Evolutionary conservation across 225 moss, liverwort and hornwort genomes (phyloP), one percentile per base, ranked within the genome.

Genomic region (Pseudisothecium myosuroides): DNA sequence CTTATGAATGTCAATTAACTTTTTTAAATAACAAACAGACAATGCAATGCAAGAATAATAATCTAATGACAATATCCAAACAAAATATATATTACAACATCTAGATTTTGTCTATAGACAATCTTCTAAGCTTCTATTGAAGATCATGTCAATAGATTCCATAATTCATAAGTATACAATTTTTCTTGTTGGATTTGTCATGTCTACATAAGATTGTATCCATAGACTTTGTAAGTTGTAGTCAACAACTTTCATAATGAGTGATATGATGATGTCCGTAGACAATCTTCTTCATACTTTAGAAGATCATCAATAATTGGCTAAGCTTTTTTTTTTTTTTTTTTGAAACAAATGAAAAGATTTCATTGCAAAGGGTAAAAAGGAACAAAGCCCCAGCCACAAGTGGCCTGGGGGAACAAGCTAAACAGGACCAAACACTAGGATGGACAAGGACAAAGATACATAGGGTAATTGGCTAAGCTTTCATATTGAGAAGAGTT

Each of bases 191-290:
- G 3, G 34, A 76, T n/a, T n/a, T n/a, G n/a, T n/a, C 49, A 76
- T 32, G 7, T 45, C 31, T 31, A 31, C 11, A 31, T 8, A 75
- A 47, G 29, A 75, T 29, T 47, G 31, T 19, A 75, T 75, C 11
- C 2, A 12, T 31, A 47, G 19, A 75, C 47, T 74, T 29, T 74
- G 28, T 74, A 45, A 17, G 6, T 45, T 3, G 2, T 45, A 19
- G 47, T 0, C 0, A 0, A 47, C 20, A 49, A 11, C 10, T 72
- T 28, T 45, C 1, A 28, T 4, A 72, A 27, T 27, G 72, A 28
- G 16, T 28, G 17, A 28, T 3, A 43, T 15, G 2, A 26, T 74
- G 18, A 74, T 49, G 12, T 32, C 2, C 5, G 1, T 32, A 43
- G 9, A 72, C 9, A 2, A 72, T 15, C 15, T 43, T 41, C 26